A percentile compares a stretch with the other conserved stretches of the same genome.
These are phyloP conservation scores for Isabelozyma gotoi DNA, from an alignment of 805 yeast species.

Conservation along the genomic window DNA sequence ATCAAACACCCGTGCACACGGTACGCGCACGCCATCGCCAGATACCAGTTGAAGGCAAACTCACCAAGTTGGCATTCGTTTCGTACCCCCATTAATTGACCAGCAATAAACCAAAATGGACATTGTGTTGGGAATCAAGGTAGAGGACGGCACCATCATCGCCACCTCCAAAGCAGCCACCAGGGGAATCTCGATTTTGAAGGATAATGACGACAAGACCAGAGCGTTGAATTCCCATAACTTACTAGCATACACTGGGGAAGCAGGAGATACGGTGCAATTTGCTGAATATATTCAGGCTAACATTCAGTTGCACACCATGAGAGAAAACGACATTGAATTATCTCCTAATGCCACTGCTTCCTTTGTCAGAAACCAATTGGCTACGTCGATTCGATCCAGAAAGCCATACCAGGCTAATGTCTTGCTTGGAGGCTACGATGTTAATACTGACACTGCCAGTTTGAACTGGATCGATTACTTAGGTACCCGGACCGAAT, in stretches of 20 bases:
- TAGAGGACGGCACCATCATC: slow-evolving; percentile 75
- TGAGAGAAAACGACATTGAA: slow-evolving; percentile 77
- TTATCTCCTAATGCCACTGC: slow-evolving; percentile 85
- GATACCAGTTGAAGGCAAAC: not conserved
- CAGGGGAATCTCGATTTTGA: slow-evolving; percentile 51
- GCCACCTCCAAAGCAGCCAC: slow-evolving; percentile 96
- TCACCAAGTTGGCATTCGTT: too few relatives aligned
- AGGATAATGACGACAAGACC: slow-evolving; percentile 44
- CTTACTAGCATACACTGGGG: slow-evolving; percentile 89
- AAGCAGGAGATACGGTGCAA: slow-evolving; percentile 93
- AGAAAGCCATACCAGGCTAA: slow-evolving; percentile 91
- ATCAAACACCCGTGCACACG: too few relatives aligned
- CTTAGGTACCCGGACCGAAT: slow-evolving; percentile 83
- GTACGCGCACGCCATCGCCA: not conserved
- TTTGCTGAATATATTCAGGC: slow-evolving; percentile 95
- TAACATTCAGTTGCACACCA: slow-evolving; percentile 81
- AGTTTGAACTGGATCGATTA: slow-evolving; percentile 88
- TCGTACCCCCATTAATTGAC: too few relatives aligned
- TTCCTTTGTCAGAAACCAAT: slow-evolving; percentile 80
- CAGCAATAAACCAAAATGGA: slow-evolving; percentile 62
- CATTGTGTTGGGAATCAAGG: slow-evolving; percentile 81
- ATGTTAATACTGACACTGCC: slow-evolving; percentile 57
- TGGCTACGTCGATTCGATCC: slow-evolving; percentile 88
- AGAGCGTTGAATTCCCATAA: slow-evolving; percentile 70
- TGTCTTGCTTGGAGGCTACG: slow-evolving; percentile 84